phyloP scores from a whole-genome alignment of 2,329 filamentous ascomycete species.

The Ophiostoma populinum region DNA sequence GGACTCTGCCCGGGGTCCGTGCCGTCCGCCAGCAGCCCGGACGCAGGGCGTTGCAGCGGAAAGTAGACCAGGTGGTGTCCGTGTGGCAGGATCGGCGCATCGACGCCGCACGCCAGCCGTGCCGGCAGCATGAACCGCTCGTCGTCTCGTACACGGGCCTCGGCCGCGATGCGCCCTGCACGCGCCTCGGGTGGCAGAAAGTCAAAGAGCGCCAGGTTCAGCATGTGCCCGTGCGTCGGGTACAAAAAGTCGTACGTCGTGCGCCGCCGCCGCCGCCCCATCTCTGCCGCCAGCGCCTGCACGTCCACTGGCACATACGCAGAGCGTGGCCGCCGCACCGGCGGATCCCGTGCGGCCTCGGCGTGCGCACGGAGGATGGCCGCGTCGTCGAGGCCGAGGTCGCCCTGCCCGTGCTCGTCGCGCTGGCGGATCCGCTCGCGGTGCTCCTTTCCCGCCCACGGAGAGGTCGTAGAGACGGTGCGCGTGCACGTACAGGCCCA shows the following conservation, averaged over 20 bases:
- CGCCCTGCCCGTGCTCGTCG: background rate
- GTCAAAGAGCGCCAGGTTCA: constrained; percentile 39
- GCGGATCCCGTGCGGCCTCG: background rate
- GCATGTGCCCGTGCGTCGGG: constrained; percentile 45
- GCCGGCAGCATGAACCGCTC: background rate
- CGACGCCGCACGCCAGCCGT: background rate
- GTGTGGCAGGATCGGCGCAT: constrained; percentile 28
- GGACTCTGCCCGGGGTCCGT: constrained; percentile 69
- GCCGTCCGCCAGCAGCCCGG: constrained; percentile 58
- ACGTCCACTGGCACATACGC: constrained; percentile 6
- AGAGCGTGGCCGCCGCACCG: too few species aligned
- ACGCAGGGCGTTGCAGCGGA: constrained; percentile 47
- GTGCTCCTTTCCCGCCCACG: too few species aligned
- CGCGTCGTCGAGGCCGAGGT: constrained; percentile 1
- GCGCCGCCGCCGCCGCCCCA: constrained; percentile 14
- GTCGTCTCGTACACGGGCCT: background rate
- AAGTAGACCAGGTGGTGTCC: constrained; percentile 83
- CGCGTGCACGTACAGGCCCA: too few species aligned
- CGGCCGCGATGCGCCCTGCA: constrained; percentile 8
- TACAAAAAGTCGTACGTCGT: constrained; percentile 28
- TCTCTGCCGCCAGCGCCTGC: constrained; percentile 6
- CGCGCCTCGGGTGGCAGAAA: constrained; percentile 17
- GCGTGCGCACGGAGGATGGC: background rate
- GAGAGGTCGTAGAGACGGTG: too few species aligned
- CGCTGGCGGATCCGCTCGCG: background rate